Evolutionary conservation across 2,329 filamentous ascomycete species (phyloP).

Genomic region (Pestalotiopsis fici): DNA sequence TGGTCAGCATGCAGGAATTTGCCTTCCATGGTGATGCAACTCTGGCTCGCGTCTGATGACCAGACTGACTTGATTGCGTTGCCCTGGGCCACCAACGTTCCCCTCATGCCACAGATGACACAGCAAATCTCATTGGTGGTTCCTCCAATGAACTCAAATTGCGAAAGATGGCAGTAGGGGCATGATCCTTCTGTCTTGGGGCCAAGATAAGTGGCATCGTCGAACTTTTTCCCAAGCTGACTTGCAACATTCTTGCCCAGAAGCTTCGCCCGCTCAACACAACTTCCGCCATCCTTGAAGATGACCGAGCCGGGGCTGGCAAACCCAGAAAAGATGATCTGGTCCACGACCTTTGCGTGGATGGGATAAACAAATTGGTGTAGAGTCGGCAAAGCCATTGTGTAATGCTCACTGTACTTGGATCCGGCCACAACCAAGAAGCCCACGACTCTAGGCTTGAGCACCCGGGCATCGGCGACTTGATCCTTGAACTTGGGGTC

Average conservation of each 20-base stretch:
- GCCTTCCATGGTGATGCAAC: conserved; percentile 7
- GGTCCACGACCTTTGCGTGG: conserved; percentile 7
- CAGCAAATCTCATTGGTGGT: neutral
- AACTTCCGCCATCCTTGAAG: neutral
- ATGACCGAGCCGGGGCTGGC: conserved; percentile 5
- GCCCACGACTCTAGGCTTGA: conserved; percentile 5
- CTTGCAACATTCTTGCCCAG: conserved; percentile 5
- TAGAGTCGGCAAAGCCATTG: conserved; percentile 5
- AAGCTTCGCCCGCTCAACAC: neutral
- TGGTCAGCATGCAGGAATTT: neutral
- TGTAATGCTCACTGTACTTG: neutral
- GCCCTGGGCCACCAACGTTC: neutral
- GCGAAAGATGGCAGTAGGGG: conserved; percentile 4
- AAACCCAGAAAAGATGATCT: neutral
- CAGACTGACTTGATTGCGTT: neutral
- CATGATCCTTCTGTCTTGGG: neutral
- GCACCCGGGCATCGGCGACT: neutral
- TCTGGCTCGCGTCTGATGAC: neutral
- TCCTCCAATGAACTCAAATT: conserved; percentile 4
- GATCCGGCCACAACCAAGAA: conserved; percentile 4
- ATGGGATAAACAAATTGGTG: conserved; percentile 7
- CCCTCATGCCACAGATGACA: neutral
- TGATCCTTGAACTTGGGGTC: conserved; percentile 8
- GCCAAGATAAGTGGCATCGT: neutral
- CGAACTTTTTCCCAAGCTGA: conserved; percentile 4